A percentile compares a stretch with the other conserved stretches of the same genome.
Conservation (phyloP, 2,329 filamentous ascomycete genomes). For the Penicillium sp. region DNA sequence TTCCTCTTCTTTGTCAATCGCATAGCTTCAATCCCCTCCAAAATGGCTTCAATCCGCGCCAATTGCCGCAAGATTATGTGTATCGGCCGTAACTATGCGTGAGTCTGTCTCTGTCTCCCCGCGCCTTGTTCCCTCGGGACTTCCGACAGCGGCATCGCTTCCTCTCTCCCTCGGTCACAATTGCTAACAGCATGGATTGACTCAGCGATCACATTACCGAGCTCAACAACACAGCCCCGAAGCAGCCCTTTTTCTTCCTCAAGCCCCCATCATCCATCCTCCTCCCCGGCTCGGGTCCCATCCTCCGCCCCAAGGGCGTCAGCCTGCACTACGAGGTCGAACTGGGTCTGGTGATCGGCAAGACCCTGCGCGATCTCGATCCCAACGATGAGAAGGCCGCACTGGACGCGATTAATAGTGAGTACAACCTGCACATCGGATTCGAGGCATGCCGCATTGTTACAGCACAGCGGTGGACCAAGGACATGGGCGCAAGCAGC, state of each 20-base stretch:
- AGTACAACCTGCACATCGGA: constrained; percentile 8
- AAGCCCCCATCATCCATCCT: constrained; percentile 89
- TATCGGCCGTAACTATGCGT: constrained; percentile 96
- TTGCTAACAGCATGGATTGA: constrained; percentile 5
- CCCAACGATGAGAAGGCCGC: constrained; percentile 72
- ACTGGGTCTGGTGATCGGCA: constrained; percentile 84
- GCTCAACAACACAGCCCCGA: constrained; percentile 80
- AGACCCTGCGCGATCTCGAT: constrained; percentile 71
- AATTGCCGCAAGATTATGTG: constrained; percentile 76
- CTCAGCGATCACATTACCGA: constrained; percentile 86
- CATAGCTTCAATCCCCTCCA: constrained; percentile 33
- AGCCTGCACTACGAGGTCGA: constrained; percentile 94
- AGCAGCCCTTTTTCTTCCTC: constrained; percentile 98
- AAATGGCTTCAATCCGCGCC: constrained; percentile 47
- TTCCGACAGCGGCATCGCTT: background rate
- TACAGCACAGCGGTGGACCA: background rate
- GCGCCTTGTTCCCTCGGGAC: background rate
- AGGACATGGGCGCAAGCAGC: background rate
- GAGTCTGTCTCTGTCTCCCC: constrained; percentile 48
- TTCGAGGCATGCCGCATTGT: background rate
- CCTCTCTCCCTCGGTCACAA: background rate
- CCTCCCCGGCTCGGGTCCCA: constrained; percentile 70
- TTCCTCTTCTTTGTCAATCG: background rate
- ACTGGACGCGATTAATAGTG: constrained; percentile 76
- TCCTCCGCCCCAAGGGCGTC: constrained; percentile 78